phyloP scores from a whole-genome alignment of 371 early-diverging fungal genomes.

The Nematocida minor region DNA sequence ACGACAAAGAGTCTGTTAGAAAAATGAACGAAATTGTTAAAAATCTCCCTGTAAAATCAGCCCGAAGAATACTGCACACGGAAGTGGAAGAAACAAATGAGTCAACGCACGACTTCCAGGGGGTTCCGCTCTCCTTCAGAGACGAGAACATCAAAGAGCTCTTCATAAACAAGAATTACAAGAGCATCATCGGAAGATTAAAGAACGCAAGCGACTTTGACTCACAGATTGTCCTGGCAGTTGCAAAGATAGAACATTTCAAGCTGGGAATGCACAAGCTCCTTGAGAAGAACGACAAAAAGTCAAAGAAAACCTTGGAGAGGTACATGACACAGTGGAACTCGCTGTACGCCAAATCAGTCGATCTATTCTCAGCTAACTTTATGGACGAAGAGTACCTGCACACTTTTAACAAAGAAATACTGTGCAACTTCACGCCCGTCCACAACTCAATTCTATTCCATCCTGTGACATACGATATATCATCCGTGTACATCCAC shows the following conservation, averaged over 20 bases:
- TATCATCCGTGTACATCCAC: conserved; percentile 8
- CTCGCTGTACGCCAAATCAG: neutral
- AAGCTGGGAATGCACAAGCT: neutral
- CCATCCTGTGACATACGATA: conserved; percentile 32
- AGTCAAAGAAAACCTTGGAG: neutral
- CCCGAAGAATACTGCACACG: neutral
- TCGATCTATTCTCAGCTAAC: conserved; percentile 6
- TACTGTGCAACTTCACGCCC: neutral
- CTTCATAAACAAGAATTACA: conserved; percentile 26
- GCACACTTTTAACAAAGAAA: neutral
- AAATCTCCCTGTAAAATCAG: neutral
- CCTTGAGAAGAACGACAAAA: neutral
- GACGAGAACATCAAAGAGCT: neutral
- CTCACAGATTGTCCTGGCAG: neutral
- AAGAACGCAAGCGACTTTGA: conserved; percentile 6
- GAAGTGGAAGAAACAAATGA: neutral
- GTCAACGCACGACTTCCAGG: neutral
- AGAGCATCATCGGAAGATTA: neutral
- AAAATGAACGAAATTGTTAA: neutral
- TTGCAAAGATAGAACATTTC: conserved; percentile 17
- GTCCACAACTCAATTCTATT: neutral
- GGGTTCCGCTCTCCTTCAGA: neutral
- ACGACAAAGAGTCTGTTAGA: neutral
- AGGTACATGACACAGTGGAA: conserved; percentile 34
- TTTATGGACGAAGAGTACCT: conserved; percentile 10